phyloP scores from a whole-genome alignment of 768 basidiomycete species.

The Epithele typhae region DNA sequence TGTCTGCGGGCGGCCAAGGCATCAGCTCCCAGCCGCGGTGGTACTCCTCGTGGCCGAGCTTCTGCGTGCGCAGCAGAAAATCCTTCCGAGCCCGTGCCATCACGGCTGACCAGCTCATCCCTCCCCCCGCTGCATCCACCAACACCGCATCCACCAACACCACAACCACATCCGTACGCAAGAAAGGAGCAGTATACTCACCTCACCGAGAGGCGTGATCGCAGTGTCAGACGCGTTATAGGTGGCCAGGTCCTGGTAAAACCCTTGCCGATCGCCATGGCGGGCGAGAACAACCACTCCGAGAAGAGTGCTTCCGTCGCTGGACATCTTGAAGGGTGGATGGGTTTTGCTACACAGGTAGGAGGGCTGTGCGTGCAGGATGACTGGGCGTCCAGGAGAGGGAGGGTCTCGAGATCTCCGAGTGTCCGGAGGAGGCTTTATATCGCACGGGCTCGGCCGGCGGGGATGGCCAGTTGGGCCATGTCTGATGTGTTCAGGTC shows the following conservation, averaged over 20 bases:
- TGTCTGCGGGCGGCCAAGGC: constrained; percentile 29
- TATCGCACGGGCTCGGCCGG: too few species aligned
- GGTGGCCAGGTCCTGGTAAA: constrained; percentile 58
- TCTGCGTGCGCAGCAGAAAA: too few species aligned
- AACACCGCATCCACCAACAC: too few species aligned
- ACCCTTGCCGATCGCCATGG: constrained; percentile 36
- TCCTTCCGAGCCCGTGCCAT: too few species aligned
- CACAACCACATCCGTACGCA: too few species aligned
- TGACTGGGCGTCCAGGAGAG: neutral
- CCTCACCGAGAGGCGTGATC: constrained; percentile 69
- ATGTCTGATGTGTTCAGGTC: too few species aligned
- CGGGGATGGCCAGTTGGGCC: too few species aligned
- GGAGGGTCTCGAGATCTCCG: too few species aligned
- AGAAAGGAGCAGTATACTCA: constrained; percentile 27
- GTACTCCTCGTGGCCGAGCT: too few species aligned
- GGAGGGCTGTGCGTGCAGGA: neutral
- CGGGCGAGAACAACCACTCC: constrained; percentile 24
- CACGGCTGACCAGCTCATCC: too few species aligned
- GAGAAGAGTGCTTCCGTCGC: constrained; percentile 16
- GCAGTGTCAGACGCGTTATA: constrained; percentile 53
- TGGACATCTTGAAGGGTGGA: neutral
- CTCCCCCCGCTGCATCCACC: too few species aligned
- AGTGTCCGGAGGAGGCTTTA: neutral
- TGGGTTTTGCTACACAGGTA: neutral
- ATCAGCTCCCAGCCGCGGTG: neutral